Evolutionary conservation across 371 early-diverging fungal species (phyloP), one percentile per base, ranked within the genome.

Genomic region (Mucor plumbeus): DNA sequence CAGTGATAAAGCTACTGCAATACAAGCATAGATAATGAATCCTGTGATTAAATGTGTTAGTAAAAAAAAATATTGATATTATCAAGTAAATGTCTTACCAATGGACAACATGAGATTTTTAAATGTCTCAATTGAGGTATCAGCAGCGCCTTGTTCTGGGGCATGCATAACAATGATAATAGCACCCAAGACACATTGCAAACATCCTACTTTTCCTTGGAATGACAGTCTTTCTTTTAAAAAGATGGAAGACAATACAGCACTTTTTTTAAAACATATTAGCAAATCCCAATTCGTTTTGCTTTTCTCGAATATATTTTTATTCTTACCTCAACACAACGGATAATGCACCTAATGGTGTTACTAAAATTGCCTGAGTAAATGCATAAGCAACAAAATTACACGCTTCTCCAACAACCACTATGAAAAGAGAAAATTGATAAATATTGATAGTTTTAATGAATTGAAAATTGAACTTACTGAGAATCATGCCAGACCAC

Each of bases 311-410:
- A 5, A 7, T 11, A 38, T 38, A 11, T 38, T 47, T 31, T 3
- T 17, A n/a, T 34, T 21, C 47, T 67, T 61, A 64, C 68, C 68
- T 55, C 33, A 63, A 34, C 14, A 80, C 81, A 13, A 97, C 99
- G 77, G 91, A 90, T 11, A 97, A 81, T 33, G 96, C 97, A 26
- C 98, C 98, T 33, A 98, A 77, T 14, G 98, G 97, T 15, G 98
- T 97, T 11, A 98, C 96, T 47, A 97, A 69, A 47, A 98, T 94
- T 7, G 97, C 97, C 5, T 95, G 96, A 7, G 97, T 94, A 79
- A 92, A 97, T n/a, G 95, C 89, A 74, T 97, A 98, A 10, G 97
- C 98, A 1, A 94, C 89, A 82, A 98, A 97, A 79, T 98, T 98
- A 72, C 92, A 90, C 19, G 91, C 75, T 77, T 98, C 98, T 15